Evolutionary conservation across 2,329 filamentous ascomycete genomes (phyloP).

Genomic region (Elsinoe ampelina): DNA sequence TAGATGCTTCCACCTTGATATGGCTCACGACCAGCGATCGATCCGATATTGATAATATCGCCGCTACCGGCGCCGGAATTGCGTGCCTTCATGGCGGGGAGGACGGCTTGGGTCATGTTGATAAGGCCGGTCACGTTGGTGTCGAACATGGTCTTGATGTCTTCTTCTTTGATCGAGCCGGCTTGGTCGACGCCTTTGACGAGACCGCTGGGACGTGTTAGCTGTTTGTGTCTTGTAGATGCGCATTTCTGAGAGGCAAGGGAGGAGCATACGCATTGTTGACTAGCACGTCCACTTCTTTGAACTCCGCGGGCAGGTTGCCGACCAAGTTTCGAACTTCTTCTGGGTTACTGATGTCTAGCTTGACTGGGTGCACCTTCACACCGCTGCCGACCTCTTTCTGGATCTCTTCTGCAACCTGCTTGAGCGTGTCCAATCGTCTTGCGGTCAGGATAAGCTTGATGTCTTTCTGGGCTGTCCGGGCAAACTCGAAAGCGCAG

Average conservation of each 20-base stretch:
- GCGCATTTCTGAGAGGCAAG: not conserved
- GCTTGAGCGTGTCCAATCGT: slow-evolving; percentile 64
- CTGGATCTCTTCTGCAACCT: slow-evolving; percentile 67
- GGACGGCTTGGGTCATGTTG: slow-evolving; percentile 87
- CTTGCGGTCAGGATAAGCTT: slow-evolving; percentile 85
- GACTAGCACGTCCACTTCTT: slow-evolving; percentile 76
- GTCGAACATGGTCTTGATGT: slow-evolving; percentile 78
- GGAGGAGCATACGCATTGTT: slow-evolving; percentile 74
- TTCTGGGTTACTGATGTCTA: slow-evolving; percentile 75
- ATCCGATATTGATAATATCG: slow-evolving; percentile 93
- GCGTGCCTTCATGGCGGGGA: slow-evolving; percentile 67
- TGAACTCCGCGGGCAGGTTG: slow-evolving; percentile 69
- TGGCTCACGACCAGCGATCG: slow-evolving; percentile 79
- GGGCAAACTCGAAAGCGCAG: slow-evolving; percentile 85
- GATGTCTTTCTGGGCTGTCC: slow-evolving; percentile 67
- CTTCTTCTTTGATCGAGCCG: slow-evolving; percentile 69
- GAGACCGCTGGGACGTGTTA: slow-evolving; percentile 54
- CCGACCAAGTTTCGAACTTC: slow-evolving; percentile 65
- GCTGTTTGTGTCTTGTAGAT: not conserved
- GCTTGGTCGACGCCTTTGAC: slow-evolving; percentile 82
- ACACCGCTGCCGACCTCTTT: slow-evolving; percentile 70
- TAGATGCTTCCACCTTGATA: slow-evolving; percentile 85
- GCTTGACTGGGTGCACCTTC: slow-evolving; percentile 69
- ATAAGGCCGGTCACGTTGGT: slow-evolving; percentile 95
- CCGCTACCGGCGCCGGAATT: slow-evolving; percentile 60